A percentile compares a stretch with the other conserved stretches of the same genome.
Conservation (phyloP, 2,329 filamentous ascomycete genomes). For the Metarhizium brunneum region DNA sequence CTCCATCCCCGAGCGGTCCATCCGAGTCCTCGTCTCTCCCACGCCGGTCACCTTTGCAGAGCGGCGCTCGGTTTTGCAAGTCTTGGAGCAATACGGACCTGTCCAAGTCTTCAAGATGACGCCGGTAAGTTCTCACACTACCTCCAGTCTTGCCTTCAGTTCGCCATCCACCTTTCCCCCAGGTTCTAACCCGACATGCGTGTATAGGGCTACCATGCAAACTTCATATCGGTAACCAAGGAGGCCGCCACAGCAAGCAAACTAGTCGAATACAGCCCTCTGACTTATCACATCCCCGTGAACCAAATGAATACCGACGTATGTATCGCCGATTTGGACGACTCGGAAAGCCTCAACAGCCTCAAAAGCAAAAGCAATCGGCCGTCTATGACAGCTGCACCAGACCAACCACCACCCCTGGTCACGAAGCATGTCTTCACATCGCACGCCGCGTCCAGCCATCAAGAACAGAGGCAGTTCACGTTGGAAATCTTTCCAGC, state of each 20-base stretch:
- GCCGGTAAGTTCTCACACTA: slow-evolving; percentile 7
- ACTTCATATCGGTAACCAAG: slow-evolving; percentile 41
- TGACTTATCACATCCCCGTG: slow-evolving; percentile 33
- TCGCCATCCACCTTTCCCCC: neutral
- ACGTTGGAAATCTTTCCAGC: slow-evolving; percentile 30
- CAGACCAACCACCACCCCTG: neutral
- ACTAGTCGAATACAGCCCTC: slow-evolving; percentile 36
- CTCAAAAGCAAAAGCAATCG: slow-evolving; percentile 4
- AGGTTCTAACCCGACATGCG: neutral
- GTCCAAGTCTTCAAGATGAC: slow-evolving; percentile 42
- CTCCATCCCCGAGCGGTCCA: slow-evolving; percentile 24
- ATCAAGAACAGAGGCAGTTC: slow-evolving; percentile 25
- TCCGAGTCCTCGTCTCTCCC: slow-evolving; percentile 43
- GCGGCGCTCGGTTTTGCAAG: slow-evolving; percentile 43
- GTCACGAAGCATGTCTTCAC: neutral
- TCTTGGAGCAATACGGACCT: slow-evolving; percentile 38
- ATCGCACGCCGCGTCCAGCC: neutral
- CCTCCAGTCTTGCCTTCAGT: no score
- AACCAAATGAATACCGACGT: slow-evolving; percentile 17
- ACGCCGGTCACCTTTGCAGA: slow-evolving; percentile 42
- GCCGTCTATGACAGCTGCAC: neutral
- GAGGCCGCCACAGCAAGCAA: slow-evolving; percentile 26
- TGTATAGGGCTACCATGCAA: slow-evolving; percentile 33
- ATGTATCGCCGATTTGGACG: slow-evolving; percentile 23
- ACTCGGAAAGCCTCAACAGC: slow-evolving; percentile 9